Conservation (phyloP, 2,329 filamentous ascomycete species). For the Plectosphaerella sp. region DNA sequence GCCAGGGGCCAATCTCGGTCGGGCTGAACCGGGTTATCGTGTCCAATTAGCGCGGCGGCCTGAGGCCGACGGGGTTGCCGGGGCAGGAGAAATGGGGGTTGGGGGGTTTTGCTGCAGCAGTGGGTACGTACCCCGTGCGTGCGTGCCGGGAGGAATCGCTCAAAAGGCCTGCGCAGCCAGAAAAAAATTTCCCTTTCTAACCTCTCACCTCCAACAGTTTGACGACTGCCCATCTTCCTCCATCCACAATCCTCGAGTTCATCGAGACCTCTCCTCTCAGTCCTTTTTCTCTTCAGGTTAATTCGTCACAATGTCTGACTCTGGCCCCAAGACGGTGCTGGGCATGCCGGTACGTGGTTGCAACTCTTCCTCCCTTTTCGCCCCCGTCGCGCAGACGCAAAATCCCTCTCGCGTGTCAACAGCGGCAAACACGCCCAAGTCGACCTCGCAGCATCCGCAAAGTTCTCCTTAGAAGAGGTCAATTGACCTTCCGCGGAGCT, state of each 20-base stretch:
- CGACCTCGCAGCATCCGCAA: too few relatives aligned
- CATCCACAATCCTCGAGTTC: constrained; percentile 30
- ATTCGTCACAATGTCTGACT: constrained; percentile 50
- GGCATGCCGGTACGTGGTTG: constrained; percentile 61
- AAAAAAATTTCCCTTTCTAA: constrained; percentile 48
- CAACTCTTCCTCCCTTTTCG: constrained; percentile 5
- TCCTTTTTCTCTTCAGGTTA: constrained; percentile 46
- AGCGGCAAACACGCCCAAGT: neutral
- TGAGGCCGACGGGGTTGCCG: constrained; percentile 12
- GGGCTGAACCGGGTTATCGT: constrained; percentile 15
- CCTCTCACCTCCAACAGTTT: constrained; percentile 38
- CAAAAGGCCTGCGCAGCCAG: constrained; percentile 45
- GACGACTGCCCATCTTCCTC: constrained; percentile 37
- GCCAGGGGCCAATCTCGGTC: constrained; percentile 6
- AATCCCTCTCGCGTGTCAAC: constrained; percentile 19
- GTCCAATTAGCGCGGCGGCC: constrained; percentile 11
- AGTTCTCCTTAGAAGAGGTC: neutral
- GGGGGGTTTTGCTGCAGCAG: constrained; percentile 1
- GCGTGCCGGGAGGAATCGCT: constrained; percentile 49
- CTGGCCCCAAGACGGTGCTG: constrained; percentile 54
- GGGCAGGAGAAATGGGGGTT: constrained; percentile 10
- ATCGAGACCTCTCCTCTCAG: constrained; percentile 45
- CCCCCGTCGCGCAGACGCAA: constrained; percentile 15
- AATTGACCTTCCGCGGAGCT: neutral
- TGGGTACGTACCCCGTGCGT: constrained; percentile 14